Evolutionary conservation across 257 asterid species (phyloP).

Genomic region (Lycium ferocissimum): DNA sequence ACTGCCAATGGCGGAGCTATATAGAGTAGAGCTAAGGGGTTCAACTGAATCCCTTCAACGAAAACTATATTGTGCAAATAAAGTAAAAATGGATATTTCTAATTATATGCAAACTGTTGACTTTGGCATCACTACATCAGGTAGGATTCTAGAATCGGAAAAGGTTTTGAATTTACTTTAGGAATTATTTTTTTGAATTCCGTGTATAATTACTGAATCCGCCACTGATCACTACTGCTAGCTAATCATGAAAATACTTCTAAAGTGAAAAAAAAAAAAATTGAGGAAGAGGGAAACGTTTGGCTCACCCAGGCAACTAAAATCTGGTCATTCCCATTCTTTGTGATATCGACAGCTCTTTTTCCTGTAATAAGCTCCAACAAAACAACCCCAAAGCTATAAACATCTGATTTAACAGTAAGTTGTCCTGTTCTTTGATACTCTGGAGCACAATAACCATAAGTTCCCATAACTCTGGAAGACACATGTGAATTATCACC

Average conservation of each 20-base stretch:
- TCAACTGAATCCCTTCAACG: too few relatives aligned
- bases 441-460: conserved; percentile 94
- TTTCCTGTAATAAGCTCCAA: conserved; percentile 80
- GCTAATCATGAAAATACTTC: background rate
- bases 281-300: background rate
- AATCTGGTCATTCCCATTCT: conserved; percentile 54
- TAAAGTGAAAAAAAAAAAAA: background rate
- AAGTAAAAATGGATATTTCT: too few relatives aligned
- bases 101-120: too few relatives aligned
- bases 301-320: conserved; percentile 74
- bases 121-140: too few relatives aligned
- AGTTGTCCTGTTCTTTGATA: conserved; percentile 89
- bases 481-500: conserved; percentile 83
- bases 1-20: too few relatives aligned
- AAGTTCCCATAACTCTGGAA: conserved; percentile 94
- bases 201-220: background rate
- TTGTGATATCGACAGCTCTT: conserved; percentile 71
- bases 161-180: too few relatives aligned
- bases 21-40: too few relatives aligned
- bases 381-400: conserved; percentile 87
- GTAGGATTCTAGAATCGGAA: too few relatives aligned
- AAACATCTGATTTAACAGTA: conserved; percentile 78
- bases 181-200: background rate
- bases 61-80: too few relatives aligned
- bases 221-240: background rate